Base-by-base conservation (phyloP, 805 yeast genomes). In the Grigorovia jiainica region DNA sequence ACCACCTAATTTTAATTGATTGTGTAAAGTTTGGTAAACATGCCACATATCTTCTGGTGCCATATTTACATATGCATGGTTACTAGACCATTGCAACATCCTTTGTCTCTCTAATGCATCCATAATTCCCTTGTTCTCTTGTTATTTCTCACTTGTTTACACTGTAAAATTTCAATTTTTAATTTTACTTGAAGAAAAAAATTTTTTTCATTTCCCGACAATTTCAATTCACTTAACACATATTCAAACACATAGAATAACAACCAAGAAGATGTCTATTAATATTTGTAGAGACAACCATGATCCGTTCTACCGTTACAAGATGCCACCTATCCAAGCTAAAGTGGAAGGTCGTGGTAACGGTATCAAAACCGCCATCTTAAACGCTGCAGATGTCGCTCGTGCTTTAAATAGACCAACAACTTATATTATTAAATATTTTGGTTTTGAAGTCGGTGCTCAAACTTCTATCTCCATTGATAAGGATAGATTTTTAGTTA, bases 291-390 rank as follows among this genome's bases (percentile, higher is more conserved):
- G 98, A 73, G 96, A 87, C 60, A 92, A 90, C 72, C 79, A 83
- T 58, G 98, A 92, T 71, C 97, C 97, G 36, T 92, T 92, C 66
- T 92, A 92, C 79, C 95, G 98, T 72, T 92, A 92, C 69, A 92
- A 92, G 72, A 92, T 92, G 98, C 98, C 98, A 61, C 83, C 94
- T 34, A 82, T 92, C 67, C 94, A 85, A 69, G 85, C 96, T 53
- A 92, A 92, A 75, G 86, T 86, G 51, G 97, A 92, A 71, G 98
- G 98, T 66, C 78, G 95, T 64, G 98, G 98, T 71, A 92, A 92
- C 70, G 98, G 98, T 79, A 92, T 92, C 68, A 89, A 87, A 65
- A 92, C 98, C 19, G 94, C 90, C 42, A 81, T 92, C 43, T 77
- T 87, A 52, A 92, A 92, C 67, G 78, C 87, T 42, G 70, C 83